Percentiles rank a stretch among this genome's conserved stretches.
phyloP scores from a whole-genome alignment of 352 stramenopile species.

The Saprolegnia diclina region DNA sequence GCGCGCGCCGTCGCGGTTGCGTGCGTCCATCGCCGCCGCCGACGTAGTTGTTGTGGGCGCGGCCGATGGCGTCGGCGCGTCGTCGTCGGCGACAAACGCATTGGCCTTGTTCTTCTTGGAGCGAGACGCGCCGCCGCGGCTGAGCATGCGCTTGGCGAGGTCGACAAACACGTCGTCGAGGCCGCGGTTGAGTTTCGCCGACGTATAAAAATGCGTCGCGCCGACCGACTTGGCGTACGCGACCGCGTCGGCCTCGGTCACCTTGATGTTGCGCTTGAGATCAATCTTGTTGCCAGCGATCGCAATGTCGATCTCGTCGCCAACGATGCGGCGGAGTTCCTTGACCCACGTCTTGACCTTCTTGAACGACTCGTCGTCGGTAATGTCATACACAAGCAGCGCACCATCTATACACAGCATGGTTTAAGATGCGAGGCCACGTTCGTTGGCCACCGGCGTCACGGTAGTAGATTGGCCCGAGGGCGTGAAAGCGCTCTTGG shows the following conservation, averaged over 20 bases:
- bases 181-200: conserved; percentile 88
- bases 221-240: conserved; percentile 83
- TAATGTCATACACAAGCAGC: conserved; percentile 91
- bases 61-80: conserved; percentile 30
- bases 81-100: conserved; percentile 73
- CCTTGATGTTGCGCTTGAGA: conserved; percentile 83
- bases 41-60: no score
- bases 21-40: conserved; percentile 21
- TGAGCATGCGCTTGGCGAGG: conserved; percentile 79
- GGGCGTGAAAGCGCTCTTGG: conserved; percentile 82
- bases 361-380: conserved; percentile 85
- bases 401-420: conserved; percentile 60
- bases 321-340: conserved; percentile 87
- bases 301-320: conserved; percentile 85
- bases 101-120: conserved; percentile 72
- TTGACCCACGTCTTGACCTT: conserved; percentile 91
- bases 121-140: conserved; percentile 33
- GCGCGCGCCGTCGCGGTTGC: conserved; percentile 43
- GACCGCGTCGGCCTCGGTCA: conserved; percentile 76
- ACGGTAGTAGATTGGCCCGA: conserved; percentile 88
- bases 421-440: conserved; percentile 42
- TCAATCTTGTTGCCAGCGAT: conserved; percentile 93
- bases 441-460: conserved; percentile 42
- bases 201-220: conserved; percentile 87
- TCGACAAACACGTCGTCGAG: conserved; percentile 90